phyloP scores from a whole-genome alignment of 2,329 filamentous ascomycete genomes.

The Grosmannia clavigera region DNA sequence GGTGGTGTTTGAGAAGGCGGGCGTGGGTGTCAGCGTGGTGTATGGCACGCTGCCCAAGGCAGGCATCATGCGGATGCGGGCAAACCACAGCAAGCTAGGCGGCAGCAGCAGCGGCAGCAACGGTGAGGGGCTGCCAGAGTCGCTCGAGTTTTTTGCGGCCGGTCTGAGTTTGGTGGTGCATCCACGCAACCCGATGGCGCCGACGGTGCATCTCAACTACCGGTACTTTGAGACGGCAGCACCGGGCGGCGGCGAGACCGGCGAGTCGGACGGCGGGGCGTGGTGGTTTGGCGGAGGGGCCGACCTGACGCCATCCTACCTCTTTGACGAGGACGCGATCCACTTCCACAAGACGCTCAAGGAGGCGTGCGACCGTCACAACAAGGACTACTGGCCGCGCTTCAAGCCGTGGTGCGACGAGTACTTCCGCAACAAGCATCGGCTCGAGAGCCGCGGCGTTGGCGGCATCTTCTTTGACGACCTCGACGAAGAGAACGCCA shows the following conservation, averaged over 20 bases:
- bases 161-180: conserved; percentile 89
- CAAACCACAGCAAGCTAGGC: conserved; percentile 83
- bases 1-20: conserved; percentile 95
- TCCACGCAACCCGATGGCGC: conserved; percentile 89
- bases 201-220: conserved; percentile 96
- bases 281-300: conserved; percentile 99
- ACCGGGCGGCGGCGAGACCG: conserved; percentile 53
- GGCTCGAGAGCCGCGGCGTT: conserved; percentile 72
- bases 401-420: conserved; percentile 99
- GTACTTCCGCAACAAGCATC: conserved; percentile 92
- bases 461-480: conserved; percentile 99
- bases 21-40: conserved; percentile 88
- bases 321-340: conserved; percentile 93
- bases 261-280: conserved; percentile 48
- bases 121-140: conserved; percentile 49
- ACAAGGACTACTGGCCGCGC: conserved; percentile 78
- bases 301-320: conserved; percentile 82
- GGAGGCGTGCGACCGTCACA: conserved; percentile 83
- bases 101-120: conserved; percentile 27
- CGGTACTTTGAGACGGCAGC: conserved; percentile 95
- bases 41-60: conserved; percentile 81
- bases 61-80: conserved; percentile 86
- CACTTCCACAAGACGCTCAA: conserved; percentile 95
- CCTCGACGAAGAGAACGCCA: conserved; percentile 69
- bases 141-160: conserved; percentile 87